A percentile compares a stretch with the other conserved stretches of the same genome.
Evolutionary conservation across 2,329 filamentous ascomycete genomes (phyloP).

Genomic region (Phaeomoniella chlamydospora): DNA sequence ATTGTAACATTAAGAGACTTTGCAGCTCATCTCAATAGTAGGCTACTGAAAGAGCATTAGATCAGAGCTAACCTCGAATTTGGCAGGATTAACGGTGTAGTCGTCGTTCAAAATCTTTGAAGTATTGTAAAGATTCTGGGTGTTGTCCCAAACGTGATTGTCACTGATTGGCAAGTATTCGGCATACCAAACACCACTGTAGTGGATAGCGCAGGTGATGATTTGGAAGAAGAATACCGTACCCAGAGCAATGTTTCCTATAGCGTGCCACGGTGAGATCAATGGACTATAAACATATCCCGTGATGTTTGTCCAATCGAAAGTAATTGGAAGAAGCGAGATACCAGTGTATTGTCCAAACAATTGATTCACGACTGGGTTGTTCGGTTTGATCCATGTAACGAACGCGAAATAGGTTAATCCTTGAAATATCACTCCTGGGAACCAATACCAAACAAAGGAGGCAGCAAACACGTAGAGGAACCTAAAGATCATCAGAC

Average conservation of each 20-base stretch:
- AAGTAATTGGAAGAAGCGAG: slow-evolving; percentile 56
- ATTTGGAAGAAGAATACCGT: slow-evolving; percentile 52
- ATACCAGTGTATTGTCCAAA: slow-evolving; percentile 57
- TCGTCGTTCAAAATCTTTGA: slow-evolving; percentile 45
- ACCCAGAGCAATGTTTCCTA: slow-evolving; percentile 57
- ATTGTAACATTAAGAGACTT: too few species aligned
- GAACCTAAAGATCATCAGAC: too few species aligned
- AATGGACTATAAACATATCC: slow-evolving; percentile 55
- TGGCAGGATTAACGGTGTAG: slow-evolving; percentile 46
- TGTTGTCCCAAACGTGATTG: slow-evolving; percentile 58
- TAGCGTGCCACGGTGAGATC: slow-evolving; percentile 59
- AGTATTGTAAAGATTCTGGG: slow-evolving; percentile 48
- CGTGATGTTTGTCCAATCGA: slow-evolving; percentile 62
- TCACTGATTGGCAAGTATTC: slow-evolving; percentile 56
- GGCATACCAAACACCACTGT: slow-evolving; percentile 49
- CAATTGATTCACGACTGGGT: slow-evolving; percentile 53
- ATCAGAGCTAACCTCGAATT: slow-evolving; percentile 37
- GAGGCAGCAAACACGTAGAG: slow-evolving; percentile 39
- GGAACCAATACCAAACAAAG: slow-evolving; percentile 51
- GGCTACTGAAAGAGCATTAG: background rate
- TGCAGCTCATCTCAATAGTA: too few species aligned
- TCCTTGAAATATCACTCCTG: slow-evolving; percentile 54
- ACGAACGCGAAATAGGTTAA: slow-evolving; percentile 56
- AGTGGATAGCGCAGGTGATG: slow-evolving; percentile 47
- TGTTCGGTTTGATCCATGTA: slow-evolving; percentile 59